Evolutionary conservation across 2,329 filamentous ascomycete genomes (phyloP), one percentile per base, ranked within the genome.

Genomic region (Diaporthe citrichinensis): DNA sequence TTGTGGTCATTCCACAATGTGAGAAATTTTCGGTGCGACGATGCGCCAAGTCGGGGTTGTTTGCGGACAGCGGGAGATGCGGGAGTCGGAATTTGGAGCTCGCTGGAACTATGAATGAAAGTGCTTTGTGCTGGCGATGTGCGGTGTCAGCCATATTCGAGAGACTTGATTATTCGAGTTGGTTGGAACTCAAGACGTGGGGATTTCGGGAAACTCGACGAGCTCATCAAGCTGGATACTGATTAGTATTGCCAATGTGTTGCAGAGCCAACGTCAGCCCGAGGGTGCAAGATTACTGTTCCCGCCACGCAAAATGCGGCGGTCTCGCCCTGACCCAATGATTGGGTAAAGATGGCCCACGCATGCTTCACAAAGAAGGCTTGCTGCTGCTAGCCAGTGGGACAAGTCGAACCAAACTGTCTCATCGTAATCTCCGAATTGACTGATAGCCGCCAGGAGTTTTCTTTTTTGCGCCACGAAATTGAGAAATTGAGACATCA

Each of bases 1-100:
- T 57, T 39, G 62, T 46, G n/a, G 71, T 58, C 73, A 74, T 74
- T 25, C 28, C 44, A 36, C 62, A 20, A 25, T 49, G 20, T 49
- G 44, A 67, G 44, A 23, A 36, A 9, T 36, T 51, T 36, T 49
- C 62, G 23, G 44, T 67, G 62, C 31, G 44, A 67, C 44, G 44
- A 67, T 51, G 20, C 28, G 62, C 44, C 28, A 46, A 67, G 61
- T 51, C 28, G 28, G 44, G 31, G n/a, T n/a, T 23, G 10, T 25
- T 2, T 3, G n/a, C 62, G 14, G 20, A 25, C 44, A 36, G 28
- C 28, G 28, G 12, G 31, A 49, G 28, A 36, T 34, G 62, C 14
- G 28, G 62, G 17, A 51, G 44, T 36, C 28, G 23, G 44, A 34
- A 51, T 2, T 36, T 49, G 41, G 41, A n/a, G 7, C 17, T 10